Conservation (phyloP, 2,329 filamentous ascomycete species). For the Proliferodiscus dingleyae region DNA sequence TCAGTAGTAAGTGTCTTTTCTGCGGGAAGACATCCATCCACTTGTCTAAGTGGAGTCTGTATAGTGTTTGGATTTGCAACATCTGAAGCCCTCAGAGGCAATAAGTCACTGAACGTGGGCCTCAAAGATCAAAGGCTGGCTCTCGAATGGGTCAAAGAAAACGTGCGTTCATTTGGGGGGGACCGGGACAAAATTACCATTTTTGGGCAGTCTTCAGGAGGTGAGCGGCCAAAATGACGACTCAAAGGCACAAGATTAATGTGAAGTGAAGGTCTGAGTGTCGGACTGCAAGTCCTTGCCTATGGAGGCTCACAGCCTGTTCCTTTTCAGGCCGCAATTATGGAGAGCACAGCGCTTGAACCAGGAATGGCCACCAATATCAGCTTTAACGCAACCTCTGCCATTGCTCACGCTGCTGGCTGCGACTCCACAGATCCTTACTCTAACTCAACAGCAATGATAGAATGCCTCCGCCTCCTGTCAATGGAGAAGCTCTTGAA, state of each 20-base stretch:
- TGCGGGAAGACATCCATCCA: too few species aligned
- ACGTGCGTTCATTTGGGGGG: constrained; percentile 55
- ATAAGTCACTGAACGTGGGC: constrained; percentile 28
- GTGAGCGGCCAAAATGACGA: constrained; percentile 31
- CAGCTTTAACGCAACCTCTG: constrained; percentile 42
- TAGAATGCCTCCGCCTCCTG: constrained; percentile 43
- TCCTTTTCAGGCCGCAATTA: constrained; percentile 43
- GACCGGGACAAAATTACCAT: constrained; percentile 51
- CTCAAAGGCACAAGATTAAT: constrained; percentile 16
- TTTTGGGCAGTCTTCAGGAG: constrained; percentile 55
- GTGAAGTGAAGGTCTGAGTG: constrained; percentile 32
- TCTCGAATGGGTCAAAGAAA: constrained; percentile 54
- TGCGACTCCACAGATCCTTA: constrained; percentile 40
- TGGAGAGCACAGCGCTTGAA: constrained; percentile 45
- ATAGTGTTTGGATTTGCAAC: constrained; percentile 62
- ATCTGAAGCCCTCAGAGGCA: constrained; percentile 41
- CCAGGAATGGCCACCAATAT: constrained; percentile 46
- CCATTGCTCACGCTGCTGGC: constrained; percentile 37
- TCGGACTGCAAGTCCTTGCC: constrained; percentile 45
- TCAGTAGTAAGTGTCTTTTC: constrained; percentile 15
- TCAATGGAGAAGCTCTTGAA: constrained; percentile 40
- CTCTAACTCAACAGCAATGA: constrained; percentile 30
- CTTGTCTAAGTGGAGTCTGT: constrained; percentile 29
- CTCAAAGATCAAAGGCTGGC: constrained; percentile 51
- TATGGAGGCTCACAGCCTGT: constrained; percentile 40